Evolutionary conservation across 176 grass and related monocot genomes (phyloP).

Genomic region (Oryza glaberrima): DNA sequence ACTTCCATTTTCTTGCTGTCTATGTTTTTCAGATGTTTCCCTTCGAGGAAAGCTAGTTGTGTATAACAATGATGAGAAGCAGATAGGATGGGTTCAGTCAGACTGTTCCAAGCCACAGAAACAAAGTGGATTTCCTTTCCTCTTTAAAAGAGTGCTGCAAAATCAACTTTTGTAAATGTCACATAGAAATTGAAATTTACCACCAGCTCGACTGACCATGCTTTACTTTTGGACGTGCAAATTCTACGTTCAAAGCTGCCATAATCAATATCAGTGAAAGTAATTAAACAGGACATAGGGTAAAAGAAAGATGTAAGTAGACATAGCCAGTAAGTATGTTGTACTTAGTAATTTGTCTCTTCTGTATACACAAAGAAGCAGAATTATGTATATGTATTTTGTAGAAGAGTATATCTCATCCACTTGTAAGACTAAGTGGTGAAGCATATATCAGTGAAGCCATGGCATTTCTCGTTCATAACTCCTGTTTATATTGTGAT

Average conservation of each 20-base stretch:
- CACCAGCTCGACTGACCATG: background rate
- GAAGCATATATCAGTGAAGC: slow-evolving; percentile 31
- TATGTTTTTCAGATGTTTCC: slow-evolving; percentile 62
- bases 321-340: slow-evolving; percentile 4
- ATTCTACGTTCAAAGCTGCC: slow-evolving; percentile 22
- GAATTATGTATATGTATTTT: slow-evolving; percentile 24
- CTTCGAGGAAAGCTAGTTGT: slow-evolving; percentile 83
- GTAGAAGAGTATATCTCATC: slow-evolving; percentile 28
- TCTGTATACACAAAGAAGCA: slow-evolving; percentile 44
- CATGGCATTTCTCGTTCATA: background rate
- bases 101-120: slow-evolving; percentile 59
- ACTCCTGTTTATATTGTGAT: background rate
- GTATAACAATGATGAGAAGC: slow-evolving; percentile 77
- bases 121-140: slow-evolving; percentile 55
- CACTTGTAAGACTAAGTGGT: slow-evolving; percentile 51
- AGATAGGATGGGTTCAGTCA: slow-evolving; percentile 75
- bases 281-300: slow-evolving; percentile 34
- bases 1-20: background rate
- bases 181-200: slow-evolving; percentile 21
- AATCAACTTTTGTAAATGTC: slow-evolving; percentile 38
- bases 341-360: slow-evolving; percentile 21
- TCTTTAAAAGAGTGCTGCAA: slow-evolving; percentile 43
- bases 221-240: slow-evolving; percentile 28
- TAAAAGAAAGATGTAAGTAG: background rate
- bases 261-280: slow-evolving; percentile 29